These are phyloP conservation scores for Dillenia turbinata DNA, from an alignment of 164 flowering plant genomes.

Conservation along the genomic window DNA sequence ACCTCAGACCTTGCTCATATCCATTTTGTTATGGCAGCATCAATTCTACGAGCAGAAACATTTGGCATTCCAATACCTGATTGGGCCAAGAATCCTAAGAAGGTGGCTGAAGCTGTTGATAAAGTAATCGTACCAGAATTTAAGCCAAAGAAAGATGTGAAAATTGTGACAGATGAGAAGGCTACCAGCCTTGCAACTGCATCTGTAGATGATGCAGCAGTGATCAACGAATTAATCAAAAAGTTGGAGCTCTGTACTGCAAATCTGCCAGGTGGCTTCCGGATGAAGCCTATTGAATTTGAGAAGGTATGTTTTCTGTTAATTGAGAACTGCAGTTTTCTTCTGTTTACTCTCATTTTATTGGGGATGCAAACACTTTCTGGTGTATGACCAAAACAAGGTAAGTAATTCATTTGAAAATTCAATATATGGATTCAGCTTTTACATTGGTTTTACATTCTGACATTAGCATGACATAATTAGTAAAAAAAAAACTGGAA, in stretches of 20 bases:
- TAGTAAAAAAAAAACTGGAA: no score
- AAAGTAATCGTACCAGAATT: constrained; percentile 72
- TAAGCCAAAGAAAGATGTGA: constrained; percentile 63
- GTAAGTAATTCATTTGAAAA: no score
- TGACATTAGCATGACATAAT: no score
- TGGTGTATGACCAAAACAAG: no score
- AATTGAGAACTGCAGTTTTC: no score
- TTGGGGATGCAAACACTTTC: no score
- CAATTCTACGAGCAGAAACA: constrained; percentile 73
- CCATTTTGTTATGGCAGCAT: constrained; percentile 60
- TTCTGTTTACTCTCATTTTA: no score
- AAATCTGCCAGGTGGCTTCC: constrained; percentile 50
- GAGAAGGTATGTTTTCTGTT: constrained; percentile 52
- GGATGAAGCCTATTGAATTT: constrained; percentile 81
- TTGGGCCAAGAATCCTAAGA: constrained; percentile 52
- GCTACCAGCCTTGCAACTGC: constrained; percentile 56
- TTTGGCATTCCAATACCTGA: constrained; percentile 75
- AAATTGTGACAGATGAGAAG: constrained; percentile 77
- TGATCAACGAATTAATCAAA: constrained; percentile 47
- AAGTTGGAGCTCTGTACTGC: constrained; percentile 44
- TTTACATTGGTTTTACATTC: no score
- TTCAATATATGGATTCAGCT: no score
- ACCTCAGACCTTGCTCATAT: constrained; percentile 48
- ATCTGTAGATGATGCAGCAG: constrained; percentile 69
- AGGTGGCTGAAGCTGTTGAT: constrained; percentile 51